Conservation (phyloP, 164 flowering plant species). For the Stephania yunnanensis region DNA sequence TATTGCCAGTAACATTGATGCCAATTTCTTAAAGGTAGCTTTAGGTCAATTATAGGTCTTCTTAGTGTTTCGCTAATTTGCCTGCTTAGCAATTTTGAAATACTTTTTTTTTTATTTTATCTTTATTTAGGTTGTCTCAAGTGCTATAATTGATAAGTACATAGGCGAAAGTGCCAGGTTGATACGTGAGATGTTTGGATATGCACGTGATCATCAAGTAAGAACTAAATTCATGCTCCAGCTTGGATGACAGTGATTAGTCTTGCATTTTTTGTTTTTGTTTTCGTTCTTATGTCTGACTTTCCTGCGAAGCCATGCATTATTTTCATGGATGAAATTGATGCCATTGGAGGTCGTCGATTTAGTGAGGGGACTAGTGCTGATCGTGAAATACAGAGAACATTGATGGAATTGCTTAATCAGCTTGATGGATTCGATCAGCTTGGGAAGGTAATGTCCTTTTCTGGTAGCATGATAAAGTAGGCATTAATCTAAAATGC, state of each 20-base stretch:
- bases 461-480: neutral
- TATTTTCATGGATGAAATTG: constrained; percentile 97
- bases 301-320: constrained; percentile 72
- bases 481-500: neutral
- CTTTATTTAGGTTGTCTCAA: constrained; percentile 71
- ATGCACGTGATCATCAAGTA: constrained; percentile 98
- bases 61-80: neutral
- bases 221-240: constrained; percentile 7
- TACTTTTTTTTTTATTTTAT: neutral
- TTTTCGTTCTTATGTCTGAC: neutral
- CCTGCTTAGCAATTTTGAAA: neutral
- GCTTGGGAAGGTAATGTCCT: constrained; percentile 67
- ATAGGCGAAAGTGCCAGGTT: constrained; percentile 93
- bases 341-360: constrained; percentile 97
- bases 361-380: constrained; percentile 94
- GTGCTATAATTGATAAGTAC: constrained; percentile 92
- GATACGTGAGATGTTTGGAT: constrained; percentile 92
- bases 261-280: neutral
- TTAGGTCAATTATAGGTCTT: neutral
- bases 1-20: constrained; percentile 93
- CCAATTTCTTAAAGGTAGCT: constrained; percentile 80
- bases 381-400: constrained; percentile 94
- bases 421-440: constrained; percentile 97
- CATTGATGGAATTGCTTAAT: constrained; percentile 89
- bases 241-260: neutral